Evolutionary conservation across 2,329 filamentous ascomycete species (phyloP).

Genomic region (Albophoma yamanashiensis): DNA sequence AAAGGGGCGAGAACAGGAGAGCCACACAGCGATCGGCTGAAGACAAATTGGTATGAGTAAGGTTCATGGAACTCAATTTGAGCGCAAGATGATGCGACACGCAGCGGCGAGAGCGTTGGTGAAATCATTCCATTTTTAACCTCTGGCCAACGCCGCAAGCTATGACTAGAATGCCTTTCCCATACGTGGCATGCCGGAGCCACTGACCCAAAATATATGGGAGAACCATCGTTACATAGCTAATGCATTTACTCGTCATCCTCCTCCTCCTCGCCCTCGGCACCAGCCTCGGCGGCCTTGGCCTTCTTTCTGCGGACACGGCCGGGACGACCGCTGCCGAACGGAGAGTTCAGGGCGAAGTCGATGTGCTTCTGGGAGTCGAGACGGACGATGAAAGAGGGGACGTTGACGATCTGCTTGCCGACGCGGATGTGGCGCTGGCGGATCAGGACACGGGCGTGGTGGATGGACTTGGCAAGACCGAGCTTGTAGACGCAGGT

Average conservation of each 20-base stretch:
- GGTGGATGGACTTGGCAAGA: constrained; percentile 99
- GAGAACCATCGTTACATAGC: constrained; percentile 19
- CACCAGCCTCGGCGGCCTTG: constrained; percentile 82
- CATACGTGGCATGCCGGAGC: constrained; percentile 24
- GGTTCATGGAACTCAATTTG: not conserved
- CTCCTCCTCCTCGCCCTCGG: constrained; percentile 72
- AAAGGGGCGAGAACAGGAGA: not conserved
- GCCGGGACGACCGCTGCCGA: constrained; percentile 91
- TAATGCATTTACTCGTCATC: constrained; percentile 57
- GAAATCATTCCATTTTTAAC: constrained; percentile 34
- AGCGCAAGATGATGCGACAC: not conserved
- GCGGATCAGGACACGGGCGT: constrained; percentile 98
- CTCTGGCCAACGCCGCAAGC: constrained; percentile 41
- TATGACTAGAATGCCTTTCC: constrained; percentile 33
- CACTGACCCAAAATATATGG: constrained; percentile 16
- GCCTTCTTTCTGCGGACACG: constrained; percentile 99
- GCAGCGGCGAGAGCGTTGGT: constrained; percentile 4
- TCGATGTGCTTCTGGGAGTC: constrained; percentile 99
- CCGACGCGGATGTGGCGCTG: constrained; percentile 99
- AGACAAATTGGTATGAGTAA: too few relatives aligned
- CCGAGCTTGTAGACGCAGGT: constrained; percentile 99
- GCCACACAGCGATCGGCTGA: not conserved
- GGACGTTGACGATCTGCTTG: constrained; percentile 99
- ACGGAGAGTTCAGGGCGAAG: constrained; percentile 94
- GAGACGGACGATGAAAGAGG: constrained; percentile 98